These are phyloP conservation scores for Starmera stellimalicola DNA, from an alignment of 1,139 yeast genomes.

Conservation along the genomic window DNA sequence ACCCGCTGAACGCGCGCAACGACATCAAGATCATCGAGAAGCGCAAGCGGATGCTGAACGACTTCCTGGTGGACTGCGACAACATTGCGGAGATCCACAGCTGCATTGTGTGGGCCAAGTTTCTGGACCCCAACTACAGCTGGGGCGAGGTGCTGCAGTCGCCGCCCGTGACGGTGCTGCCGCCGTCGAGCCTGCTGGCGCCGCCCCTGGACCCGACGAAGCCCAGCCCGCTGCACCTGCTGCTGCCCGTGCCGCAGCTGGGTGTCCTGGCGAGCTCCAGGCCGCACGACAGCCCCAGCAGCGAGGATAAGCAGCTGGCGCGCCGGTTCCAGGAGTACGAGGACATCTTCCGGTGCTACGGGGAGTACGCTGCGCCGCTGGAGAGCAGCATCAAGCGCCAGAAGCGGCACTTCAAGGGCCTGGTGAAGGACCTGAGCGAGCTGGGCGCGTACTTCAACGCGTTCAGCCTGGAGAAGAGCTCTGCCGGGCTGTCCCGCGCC, in stretches of 20 bases:
- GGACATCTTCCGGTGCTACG: slow-evolving; percentile 48
- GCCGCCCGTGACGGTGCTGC: slow-evolving; percentile 49
- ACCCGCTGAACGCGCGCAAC: slow-evolving; percentile 48
- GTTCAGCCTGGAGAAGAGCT: slow-evolving; percentile 55
- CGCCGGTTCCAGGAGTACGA: slow-evolving; percentile 47
- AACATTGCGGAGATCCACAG: slow-evolving; percentile 39
- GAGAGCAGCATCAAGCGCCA: slow-evolving; percentile 54
- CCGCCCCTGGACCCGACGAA: slow-evolving; percentile 46
- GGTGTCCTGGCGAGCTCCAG: slow-evolving; percentile 16
- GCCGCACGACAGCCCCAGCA: slow-evolving; percentile 15
- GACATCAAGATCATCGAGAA: slow-evolving; percentile 44
- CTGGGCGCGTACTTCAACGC: slow-evolving; percentile 45
- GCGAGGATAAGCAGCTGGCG: slow-evolving; percentile 17
- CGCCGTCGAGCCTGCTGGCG: slow-evolving; percentile 42
- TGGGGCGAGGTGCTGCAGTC: slow-evolving; percentile 48
- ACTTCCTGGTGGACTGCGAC: slow-evolving; percentile 71
- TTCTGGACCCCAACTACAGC: slow-evolving; percentile 75
- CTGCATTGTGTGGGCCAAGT: slow-evolving; percentile 60
- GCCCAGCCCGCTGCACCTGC: slow-evolving; percentile 47
- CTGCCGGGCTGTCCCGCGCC: slow-evolving; percentile 32
- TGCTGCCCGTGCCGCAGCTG: slow-evolving; percentile 44
- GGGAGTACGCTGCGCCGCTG: slow-evolving; percentile 50
- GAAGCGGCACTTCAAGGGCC: slow-evolving; percentile 31
- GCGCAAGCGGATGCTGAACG: slow-evolving; percentile 69
- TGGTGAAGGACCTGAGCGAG: slow-evolving; percentile 31